phyloP scores from a whole-genome alignment of 2,329 filamentous ascomycete genomes.

The Calonectria hongkongensis region DNA sequence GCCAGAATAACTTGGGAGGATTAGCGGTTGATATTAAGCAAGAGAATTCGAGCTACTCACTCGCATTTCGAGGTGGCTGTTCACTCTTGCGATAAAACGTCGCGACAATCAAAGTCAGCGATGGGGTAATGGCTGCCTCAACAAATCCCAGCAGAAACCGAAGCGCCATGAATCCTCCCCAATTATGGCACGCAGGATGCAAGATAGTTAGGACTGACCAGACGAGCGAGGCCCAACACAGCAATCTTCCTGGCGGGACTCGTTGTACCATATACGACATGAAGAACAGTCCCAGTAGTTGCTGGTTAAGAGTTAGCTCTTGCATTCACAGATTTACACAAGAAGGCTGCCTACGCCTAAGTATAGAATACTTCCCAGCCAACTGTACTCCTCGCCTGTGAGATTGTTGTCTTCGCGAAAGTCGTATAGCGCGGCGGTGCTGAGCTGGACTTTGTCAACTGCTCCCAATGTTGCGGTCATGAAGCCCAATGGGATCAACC shows the following conservation, averaged over 20 bases:
- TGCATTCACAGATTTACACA: neutral
- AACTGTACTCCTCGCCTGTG: constrained; percentile 47
- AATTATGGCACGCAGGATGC: constrained; percentile 42
- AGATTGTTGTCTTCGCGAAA: constrained; percentile 46
- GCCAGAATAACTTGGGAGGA: constrained; percentile 39
- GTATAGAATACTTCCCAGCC: constrained; percentile 47
- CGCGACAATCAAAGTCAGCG: constrained; percentile 37
- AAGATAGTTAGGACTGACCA: constrained; percentile 44
- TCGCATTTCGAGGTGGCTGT: constrained; percentile 45
- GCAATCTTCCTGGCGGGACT: constrained; percentile 41
- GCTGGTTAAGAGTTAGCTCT: neutral
- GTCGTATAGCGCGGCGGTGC: constrained; percentile 53
- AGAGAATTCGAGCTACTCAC: constrained; percentile 26
- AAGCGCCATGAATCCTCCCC: constrained; percentile 43
- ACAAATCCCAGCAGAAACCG: constrained; percentile 44
- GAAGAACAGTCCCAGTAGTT: constrained; percentile 24
- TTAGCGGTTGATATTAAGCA: neutral
- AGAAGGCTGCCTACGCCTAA: constrained; percentile 41
- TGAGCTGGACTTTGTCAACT: constrained; percentile 58
- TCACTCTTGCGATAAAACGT: constrained; percentile 42
- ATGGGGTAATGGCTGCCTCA: constrained; percentile 43
- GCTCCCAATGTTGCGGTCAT: constrained; percentile 36
- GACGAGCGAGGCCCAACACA: constrained; percentile 35
- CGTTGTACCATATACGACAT: constrained; percentile 43
- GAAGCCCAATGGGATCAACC: constrained; percentile 44